Conservation (phyloP, 2,329 filamentous ascomycete genomes). For the Microcyclosporella mali region DNA sequence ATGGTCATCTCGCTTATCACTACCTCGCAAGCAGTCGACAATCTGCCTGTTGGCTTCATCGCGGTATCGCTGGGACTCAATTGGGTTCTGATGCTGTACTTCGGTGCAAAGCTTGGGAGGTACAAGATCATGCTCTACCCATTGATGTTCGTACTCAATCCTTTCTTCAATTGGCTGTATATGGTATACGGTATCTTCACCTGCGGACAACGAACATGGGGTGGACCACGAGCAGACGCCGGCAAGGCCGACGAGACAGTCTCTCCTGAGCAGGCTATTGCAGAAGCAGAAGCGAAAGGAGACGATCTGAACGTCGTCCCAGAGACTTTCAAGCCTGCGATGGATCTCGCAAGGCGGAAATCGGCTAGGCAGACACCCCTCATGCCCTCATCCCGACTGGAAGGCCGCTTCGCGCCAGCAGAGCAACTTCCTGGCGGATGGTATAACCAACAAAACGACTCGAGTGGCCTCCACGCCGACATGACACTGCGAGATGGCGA, state of each 20-base stretch:
- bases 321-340: conserved; percentile 64
- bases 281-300: conserved; percentile 68
- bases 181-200: conserved; percentile 97
- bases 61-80: conserved; percentile 87
- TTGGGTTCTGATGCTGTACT: conserved; percentile 94
- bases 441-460: conserved; percentile 65
- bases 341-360: conserved; percentile 42
- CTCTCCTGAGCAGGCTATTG: conserved; percentile 75
- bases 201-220: conserved; percentile 90
- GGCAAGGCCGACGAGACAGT: conserved; percentile 69
- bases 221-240: conserved; percentile 84
- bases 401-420: conserved; percentile 71
- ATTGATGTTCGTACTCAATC: conserved; percentile 89
- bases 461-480: conserved; percentile 52
- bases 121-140: conserved; percentile 96
- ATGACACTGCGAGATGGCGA: conserved; percentile 39
- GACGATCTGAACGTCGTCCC: conserved; percentile 88
- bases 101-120: conserved; percentile 75
- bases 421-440: conserved; percentile 61
- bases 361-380: conserved; percentile 46
- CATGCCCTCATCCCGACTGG: conserved; percentile 66
- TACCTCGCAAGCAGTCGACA: conserved; percentile 68
- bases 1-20: conserved; percentile 81
- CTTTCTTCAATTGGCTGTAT: conserved; percentile 97
- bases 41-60: conserved; percentile 89